These are phyloP conservation scores for Dalbergia oliveri DNA, from an alignment of 306 rosid species.

Conservation along the genomic window DNA sequence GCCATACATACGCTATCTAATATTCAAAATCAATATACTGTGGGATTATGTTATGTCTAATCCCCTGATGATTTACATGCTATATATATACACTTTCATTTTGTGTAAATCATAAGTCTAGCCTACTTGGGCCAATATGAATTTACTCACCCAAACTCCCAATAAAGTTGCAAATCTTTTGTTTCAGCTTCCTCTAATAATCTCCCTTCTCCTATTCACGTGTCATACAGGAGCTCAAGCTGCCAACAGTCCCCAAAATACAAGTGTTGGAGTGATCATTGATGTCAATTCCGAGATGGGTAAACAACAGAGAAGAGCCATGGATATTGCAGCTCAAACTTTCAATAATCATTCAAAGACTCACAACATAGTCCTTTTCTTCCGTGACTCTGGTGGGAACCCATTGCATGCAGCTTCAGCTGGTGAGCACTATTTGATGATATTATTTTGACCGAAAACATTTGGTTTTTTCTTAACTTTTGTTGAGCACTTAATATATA, in stretches of 20 bases:
- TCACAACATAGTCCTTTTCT: constrained; percentile 45
- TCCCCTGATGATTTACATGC: neutral
- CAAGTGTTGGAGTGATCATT: constrained; percentile 50
- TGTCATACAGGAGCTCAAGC: constrained; percentile 22
- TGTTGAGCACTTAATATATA: neutral
- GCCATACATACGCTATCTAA: too few species aligned
- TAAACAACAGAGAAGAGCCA: constrained; percentile 46
- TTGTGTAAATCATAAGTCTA: neutral
- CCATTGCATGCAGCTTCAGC: constrained; percentile 56
- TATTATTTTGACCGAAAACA: neutral
- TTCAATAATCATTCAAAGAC: constrained; percentile 40
- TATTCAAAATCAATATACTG: neutral
- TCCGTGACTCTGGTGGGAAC: constrained; percentile 37
- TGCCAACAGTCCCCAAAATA: constrained; percentile 7
- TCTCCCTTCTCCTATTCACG: constrained; percentile 20
- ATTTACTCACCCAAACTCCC: constrained; percentile 1
- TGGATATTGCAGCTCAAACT: constrained; percentile 55
- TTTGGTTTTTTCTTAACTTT: too few species aligned
- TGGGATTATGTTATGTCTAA: constrained; percentile 1
- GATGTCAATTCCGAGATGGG: constrained; percentile 49
- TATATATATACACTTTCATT: neutral
- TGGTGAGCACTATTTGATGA: constrained; percentile 40
- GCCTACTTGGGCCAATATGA: constrained; percentile 7
- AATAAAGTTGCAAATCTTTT: constrained; percentile 2
- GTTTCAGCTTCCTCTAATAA: constrained; percentile 18